Conservation (phyloP, 345 rosid species). For the Anacardium occidentale region DNA sequence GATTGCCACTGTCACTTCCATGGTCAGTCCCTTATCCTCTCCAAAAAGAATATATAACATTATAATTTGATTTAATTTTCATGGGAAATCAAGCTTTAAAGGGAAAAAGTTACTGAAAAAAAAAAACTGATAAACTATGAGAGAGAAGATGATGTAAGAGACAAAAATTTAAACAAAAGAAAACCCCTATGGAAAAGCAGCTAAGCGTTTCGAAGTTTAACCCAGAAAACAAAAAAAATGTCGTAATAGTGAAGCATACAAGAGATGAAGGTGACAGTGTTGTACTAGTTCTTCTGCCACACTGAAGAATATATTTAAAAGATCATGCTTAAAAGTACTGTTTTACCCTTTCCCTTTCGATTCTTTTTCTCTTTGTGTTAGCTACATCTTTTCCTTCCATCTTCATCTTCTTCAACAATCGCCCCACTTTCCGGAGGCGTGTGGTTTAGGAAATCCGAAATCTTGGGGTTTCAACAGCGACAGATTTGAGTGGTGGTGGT, state of each 20-base stretch:
- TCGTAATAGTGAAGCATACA: not conserved
- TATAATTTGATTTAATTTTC: no score
- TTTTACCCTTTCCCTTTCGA: slow-evolving; percentile 7
- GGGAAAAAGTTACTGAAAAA: not conserved
- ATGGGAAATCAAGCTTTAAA: not conserved
- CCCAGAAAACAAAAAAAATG: not conserved
- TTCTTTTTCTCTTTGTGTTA: not conserved
- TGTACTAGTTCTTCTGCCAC: not conserved
- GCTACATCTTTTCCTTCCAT: no score
- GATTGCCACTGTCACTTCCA: slow-evolving; percentile 10
- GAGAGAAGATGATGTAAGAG: not conserved
- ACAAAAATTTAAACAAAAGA: slow-evolving; percentile 10
- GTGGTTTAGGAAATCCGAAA: slow-evolving; percentile 47
- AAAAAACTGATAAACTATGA: not conserved
- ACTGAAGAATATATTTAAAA: not conserved
- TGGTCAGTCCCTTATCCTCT: no score
- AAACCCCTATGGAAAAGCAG: not conserved
- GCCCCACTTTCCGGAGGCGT: slow-evolving; percentile 44
- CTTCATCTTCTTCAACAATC: slow-evolving; percentile 21
- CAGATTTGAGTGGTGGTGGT: slow-evolving; percentile 22
- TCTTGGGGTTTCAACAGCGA: slow-evolving; percentile 46
- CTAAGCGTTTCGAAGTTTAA: slow-evolving; percentile 12
- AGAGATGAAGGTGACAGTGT: slow-evolving; percentile 10
- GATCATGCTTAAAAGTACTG: not conserved
- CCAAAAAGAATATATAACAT: no score